A percentile compares a stretch with the other conserved stretches of the same genome.
phyloP scores from a whole-genome alignment of 1,139 yeast genomes.

The Lodderomyces pseudojiufengensis region DNA sequence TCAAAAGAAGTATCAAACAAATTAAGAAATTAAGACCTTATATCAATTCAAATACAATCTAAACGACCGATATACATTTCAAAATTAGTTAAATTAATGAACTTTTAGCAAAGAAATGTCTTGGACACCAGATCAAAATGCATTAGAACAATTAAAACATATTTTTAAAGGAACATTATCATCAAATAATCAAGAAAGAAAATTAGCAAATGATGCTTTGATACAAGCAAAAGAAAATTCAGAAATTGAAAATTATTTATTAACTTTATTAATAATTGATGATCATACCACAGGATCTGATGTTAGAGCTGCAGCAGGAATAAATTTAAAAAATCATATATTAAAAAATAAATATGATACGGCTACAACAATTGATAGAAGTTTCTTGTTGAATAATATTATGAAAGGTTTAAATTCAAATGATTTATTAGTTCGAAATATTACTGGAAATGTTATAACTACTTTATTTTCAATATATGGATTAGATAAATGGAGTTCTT shows the following conservation, averaged over 20 bases:
- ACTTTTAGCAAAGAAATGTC: conserved; percentile 16
- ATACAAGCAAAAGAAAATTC: conserved; percentile 65
- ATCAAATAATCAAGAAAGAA: conserved; percentile 49
- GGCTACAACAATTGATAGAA: conserved; percentile 26
- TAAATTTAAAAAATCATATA: conserved; percentile 73
- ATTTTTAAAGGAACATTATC: conserved; percentile 69
- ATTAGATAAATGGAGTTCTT: conserved; percentile 68
- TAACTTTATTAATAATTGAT: conserved; percentile 63
- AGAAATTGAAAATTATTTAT: conserved; percentile 75
- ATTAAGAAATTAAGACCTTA: too few relatives aligned
- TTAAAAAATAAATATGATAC: conserved; percentile 27
- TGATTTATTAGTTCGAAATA: conserved; percentile 67
- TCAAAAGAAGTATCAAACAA: too few relatives aligned
- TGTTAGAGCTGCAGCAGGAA: conserved; percentile 85
- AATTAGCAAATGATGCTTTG: conserved; percentile 63
- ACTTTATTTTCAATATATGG: conserved; percentile 75
- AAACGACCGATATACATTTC: too few relatives aligned
- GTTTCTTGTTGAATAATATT: conserved; percentile 59
- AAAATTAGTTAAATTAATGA: too few relatives aligned
- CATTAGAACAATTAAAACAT: conserved; percentile 58
- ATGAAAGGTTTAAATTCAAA: conserved; percentile 64
- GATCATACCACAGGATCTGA: conserved; percentile 38
- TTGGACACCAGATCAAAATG: conserved; percentile 64
- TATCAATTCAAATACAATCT: too few relatives aligned
- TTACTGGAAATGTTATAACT: conserved; percentile 88